Conservation (phyloP, 192 early-diverging fungal genomes). For the Borealophlyctis nickersoniae region DNA sequence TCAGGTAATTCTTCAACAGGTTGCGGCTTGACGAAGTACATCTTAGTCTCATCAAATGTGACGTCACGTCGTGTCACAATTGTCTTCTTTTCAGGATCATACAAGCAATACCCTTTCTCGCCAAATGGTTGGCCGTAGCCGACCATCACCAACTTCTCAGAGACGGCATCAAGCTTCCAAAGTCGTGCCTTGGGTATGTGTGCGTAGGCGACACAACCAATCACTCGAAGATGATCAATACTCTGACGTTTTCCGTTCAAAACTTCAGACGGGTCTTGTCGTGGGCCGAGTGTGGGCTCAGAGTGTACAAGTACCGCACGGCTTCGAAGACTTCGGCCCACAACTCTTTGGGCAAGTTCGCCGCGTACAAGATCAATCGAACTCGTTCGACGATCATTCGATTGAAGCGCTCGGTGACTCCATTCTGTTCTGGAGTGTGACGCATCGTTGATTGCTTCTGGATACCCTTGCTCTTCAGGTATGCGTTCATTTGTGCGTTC, state of each 20-base stretch:
- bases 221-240: neutral
- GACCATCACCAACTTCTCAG: too few relatives aligned
- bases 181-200: constrained; percentile 3
- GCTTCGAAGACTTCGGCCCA: neutral
- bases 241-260: constrained; percentile 6
- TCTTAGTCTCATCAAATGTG: too few relatives aligned
- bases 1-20: too few relatives aligned
- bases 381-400: neutral
- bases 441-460: neutral
- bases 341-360: neutral
- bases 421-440: constrained; percentile 8
- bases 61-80: too few relatives aligned
- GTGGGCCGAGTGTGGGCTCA: neutral
- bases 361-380: neutral
- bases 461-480: neutral
- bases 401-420: neutral
- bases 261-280: constrained; percentile 1
- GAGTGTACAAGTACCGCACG: neutral
- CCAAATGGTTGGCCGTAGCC: too few relatives aligned
- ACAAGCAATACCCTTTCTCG: too few relatives aligned
- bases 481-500: neutral
- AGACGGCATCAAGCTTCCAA: too few relatives aligned
- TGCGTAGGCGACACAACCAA: constrained; percentile 18
- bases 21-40: too few relatives aligned
- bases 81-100: too few relatives aligned